phyloP scores from a whole-genome alignment of 2,329 filamentous ascomycete genomes.

The Aspergillus hiratsukae region DNA sequence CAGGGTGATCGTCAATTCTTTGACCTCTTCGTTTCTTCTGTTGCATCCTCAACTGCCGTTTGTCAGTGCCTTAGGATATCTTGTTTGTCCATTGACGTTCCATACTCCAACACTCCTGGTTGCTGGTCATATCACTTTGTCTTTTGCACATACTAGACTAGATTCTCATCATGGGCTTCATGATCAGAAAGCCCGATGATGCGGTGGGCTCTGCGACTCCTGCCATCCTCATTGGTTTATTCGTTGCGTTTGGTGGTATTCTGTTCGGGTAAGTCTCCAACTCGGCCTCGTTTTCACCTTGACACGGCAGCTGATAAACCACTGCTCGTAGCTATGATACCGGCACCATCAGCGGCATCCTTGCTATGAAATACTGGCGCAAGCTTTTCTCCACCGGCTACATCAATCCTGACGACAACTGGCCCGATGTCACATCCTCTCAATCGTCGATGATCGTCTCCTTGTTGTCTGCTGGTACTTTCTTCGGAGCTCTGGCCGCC shows the following conservation, averaged over 20 bases:
- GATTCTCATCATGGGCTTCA: conserved; percentile 35
- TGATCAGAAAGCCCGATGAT: conserved; percentile 44
- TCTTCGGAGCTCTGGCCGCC: conserved; percentile 66
- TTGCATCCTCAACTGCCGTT: background rate
- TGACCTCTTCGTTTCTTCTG: background rate
- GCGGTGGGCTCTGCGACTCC: conserved; percentile 44
- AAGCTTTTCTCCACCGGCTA: conserved; percentile 31
- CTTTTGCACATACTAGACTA: background rate
- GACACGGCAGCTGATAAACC: background rate
- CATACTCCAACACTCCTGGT: background rate
- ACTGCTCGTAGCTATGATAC: conserved; percentile 43
- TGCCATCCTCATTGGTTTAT: conserved; percentile 53
- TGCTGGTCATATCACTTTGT: background rate
- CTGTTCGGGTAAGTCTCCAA: conserved; percentile 48
- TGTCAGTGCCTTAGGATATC: background rate
- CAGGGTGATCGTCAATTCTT: background rate
- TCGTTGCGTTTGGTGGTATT: conserved; percentile 56
- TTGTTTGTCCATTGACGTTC: background rate
- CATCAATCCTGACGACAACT: conserved; percentile 32
- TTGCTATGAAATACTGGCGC: conserved; percentile 47
- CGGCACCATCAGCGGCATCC: conserved; percentile 51
- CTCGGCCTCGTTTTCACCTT: conserved; percentile 4
- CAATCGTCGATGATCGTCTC: conserved; percentile 59
- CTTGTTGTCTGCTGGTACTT: conserved; percentile 69
- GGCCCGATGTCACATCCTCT: conserved; percentile 52